Evolutionary conservation across 805 yeast species (phyloP).

Genomic region (Metschnikowia cerradonensis): DNA sequence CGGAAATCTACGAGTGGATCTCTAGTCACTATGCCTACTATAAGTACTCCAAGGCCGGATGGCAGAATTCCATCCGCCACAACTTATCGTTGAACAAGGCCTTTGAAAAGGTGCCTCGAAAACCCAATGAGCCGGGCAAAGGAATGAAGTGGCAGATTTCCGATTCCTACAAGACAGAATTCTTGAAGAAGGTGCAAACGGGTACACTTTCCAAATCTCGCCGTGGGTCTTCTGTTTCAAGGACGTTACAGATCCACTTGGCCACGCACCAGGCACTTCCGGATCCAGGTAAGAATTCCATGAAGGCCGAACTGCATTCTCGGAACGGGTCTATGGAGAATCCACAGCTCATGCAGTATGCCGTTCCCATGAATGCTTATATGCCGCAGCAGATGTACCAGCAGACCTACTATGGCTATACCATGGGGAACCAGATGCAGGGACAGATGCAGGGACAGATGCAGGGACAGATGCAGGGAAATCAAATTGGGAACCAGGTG

Average conservation of each 20-base stretch:
- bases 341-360: not conserved
- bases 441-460: constrained; percentile 4
- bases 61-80: constrained; percentile 98
- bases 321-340: not conserved
- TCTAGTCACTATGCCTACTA: constrained; percentile 85
- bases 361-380: not conserved
- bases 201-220: constrained; percentile 72
- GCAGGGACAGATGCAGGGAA: not conserved
- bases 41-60: constrained; percentile 87
- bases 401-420: not conserved
- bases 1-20: constrained; percentile 93
- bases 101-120: constrained; percentile 93
- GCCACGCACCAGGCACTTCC: constrained; percentile 55
- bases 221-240: constrained; percentile 76
- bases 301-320: not conserved
- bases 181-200: constrained; percentile 69
- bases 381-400: constrained; percentile 4
- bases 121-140: constrained; percentile 95
- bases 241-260: constrained; percentile 74
- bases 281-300: constrained; percentile 24
- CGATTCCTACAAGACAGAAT: constrained; percentile 78
- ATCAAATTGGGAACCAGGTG: not conserved
- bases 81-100: constrained; percentile 93
- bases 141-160: constrained; percentile 99
- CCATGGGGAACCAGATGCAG: not conserved